Conservation (phyloP, 2,329 filamentous ascomycete species). For the Colletotrichum theobromicola region DNA sequence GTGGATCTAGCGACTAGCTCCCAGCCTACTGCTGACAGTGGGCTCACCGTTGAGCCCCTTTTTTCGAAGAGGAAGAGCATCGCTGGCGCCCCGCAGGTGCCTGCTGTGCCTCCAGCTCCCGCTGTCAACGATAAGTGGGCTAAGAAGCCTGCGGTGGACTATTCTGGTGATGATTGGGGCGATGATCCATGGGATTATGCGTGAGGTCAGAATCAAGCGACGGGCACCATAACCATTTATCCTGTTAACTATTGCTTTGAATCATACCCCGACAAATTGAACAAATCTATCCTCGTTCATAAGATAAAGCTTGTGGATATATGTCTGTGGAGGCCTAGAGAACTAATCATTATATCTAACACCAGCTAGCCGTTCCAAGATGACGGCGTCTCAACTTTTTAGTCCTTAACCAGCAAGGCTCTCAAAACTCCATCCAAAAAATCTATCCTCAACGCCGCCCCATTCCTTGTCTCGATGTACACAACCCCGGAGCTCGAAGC, state of each 20-base stretch:
- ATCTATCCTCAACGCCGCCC: not conserved
- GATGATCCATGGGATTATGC: slow-evolving; percentile 22
- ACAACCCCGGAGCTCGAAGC: not conserved
- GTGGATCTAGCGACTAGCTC: not conserved
- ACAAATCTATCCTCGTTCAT: too few species aligned
- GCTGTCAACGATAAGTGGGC: slow-evolving; percentile 24
- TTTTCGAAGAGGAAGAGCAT: not conserved
- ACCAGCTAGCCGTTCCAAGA: too few species aligned
- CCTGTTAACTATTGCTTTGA: not conserved
- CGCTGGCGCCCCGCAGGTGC: not conserved
- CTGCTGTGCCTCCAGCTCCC: not conserved
- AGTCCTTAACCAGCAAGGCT: not conserved
- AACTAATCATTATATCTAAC: too few species aligned
- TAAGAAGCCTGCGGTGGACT: slow-evolving; percentile 28
- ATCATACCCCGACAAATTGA: not conserved
- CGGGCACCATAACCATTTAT: not conserved
- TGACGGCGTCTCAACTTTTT: too few species aligned
- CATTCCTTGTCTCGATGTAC: not conserved
- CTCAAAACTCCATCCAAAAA: not conserved
- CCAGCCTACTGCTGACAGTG: not conserved
- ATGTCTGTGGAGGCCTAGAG: too few species aligned
- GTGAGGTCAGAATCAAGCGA: not conserved
- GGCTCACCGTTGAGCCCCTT: not conserved
- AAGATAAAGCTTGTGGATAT: too few species aligned
- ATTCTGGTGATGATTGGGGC: slow-evolving; percentile 33